Evolutionary conservation across 192 early-diverging fungal genomes (phyloP), one percentile per base, ranked within the genome.

Genomic region (Entomortierella parvispora): DNA sequence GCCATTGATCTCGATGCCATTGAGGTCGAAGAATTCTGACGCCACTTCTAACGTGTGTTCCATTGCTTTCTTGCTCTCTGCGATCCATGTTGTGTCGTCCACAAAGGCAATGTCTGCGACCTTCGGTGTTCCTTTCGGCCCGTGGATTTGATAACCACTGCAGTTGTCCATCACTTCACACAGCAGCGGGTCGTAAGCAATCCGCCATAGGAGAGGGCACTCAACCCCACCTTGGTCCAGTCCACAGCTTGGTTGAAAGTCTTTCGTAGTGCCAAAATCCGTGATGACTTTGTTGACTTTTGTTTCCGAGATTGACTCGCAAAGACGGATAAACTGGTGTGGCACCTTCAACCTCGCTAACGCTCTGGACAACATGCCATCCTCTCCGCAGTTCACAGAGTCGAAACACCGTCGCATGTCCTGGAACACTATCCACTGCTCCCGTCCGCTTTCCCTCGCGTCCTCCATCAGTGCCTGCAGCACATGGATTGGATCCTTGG

Each of bases 201-300:
- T 14, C 0, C 69, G 9, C 69, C 69, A 64, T 0, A 71, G 26
- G 2, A 71, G 47, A 29, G 69, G 69, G n/a, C 55, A 64, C 31
- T 71, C 69, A 0, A 71, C 62, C 20, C 69, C 60, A 10, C 69
- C 69, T 45, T 71, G 69, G 52, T 71, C 69, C 37, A 71, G 47
- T 6, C 69, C 61, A 26, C 69, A 71, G 2, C 49, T 29, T 1
- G 69, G 62, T 6, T 51, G 28, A 29, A 63, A 71, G 0, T 55
- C 56, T 1, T 71, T 54, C 0, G 69, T 71, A n/a, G 53, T 10
- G 2, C 69, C 69, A 22, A 58, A 71, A 1, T 56, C 69, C 4
- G 69, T 71, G n/a, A 71, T 64, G 11, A 71, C 48, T 25, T 23
- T 33, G 55, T 71, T 71, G 43, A 18, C 17, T 37, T 71, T 71